phyloP scores from a whole-genome alignment of 2,329 filamentous ascomycete genomes.

The Dactylella cylindrospora region DNA sequence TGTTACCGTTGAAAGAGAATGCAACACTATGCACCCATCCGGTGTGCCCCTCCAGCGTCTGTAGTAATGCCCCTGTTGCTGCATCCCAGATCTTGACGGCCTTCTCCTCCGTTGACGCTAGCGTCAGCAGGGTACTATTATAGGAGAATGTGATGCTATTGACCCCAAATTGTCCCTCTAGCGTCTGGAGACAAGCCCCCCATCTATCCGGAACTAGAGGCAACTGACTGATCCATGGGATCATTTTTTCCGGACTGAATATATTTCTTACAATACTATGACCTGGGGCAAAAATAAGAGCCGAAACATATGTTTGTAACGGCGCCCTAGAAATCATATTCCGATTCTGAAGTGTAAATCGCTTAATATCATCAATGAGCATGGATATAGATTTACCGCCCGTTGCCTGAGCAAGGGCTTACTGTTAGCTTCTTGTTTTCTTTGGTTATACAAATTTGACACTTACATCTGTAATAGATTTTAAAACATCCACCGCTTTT shows the following conservation, averaged over 20 bases:
- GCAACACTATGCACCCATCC: background rate
- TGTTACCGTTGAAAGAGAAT: slow-evolving; percentile 1
- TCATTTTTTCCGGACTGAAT: background rate
- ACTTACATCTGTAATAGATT: background rate
- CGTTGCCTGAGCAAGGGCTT: background rate
- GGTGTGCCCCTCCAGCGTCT: slow-evolving; percentile 1
- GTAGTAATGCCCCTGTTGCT: background rate
- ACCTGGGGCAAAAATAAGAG: background rate
- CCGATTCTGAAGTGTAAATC: slow-evolving; percentile 39
- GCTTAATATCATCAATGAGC: slow-evolving; percentile 47
- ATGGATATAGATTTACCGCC: background rate
- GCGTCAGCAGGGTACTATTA: slow-evolving; percentile 82
- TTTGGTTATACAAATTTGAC: background rate
- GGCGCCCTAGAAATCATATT: slow-evolving; percentile 5
- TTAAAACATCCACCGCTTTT: background rate
- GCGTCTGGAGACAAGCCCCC: background rate
- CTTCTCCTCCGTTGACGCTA: slow-evolving; percentile 52
- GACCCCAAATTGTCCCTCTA: background rate
- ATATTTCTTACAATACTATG: slow-evolving; percentile 1
- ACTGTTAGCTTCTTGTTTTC: background rate
- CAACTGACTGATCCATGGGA: background rate
- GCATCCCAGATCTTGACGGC: background rate
- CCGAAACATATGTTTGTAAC: slow-evolving; percentile 13
- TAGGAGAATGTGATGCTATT: slow-evolving; percentile 67
- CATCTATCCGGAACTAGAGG: background rate